phyloP scores from a whole-genome alignment of 495 filamentous ascomycete species.

The Podospora pseudocomata region DNA sequence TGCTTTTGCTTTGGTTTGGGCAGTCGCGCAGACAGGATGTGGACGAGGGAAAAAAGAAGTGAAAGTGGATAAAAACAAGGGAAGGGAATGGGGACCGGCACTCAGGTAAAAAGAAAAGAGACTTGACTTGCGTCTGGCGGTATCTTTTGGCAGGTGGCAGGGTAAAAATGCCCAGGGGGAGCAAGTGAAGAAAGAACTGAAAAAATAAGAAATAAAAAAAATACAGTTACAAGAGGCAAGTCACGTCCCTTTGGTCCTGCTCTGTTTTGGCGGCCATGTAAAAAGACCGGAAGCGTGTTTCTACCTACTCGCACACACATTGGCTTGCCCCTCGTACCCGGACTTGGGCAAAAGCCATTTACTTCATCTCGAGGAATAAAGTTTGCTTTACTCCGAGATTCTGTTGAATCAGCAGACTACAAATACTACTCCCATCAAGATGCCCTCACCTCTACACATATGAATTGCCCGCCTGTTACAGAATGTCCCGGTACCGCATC shows the following conservation, averaged over 20 bases:
- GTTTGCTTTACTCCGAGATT: background rate
- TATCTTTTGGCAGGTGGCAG: slow-evolving; percentile 25
- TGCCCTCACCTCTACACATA: too few species aligned
- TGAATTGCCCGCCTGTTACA: background rate
- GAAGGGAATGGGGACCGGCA: slow-evolving; percentile 16
- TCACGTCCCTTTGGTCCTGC: background rate
- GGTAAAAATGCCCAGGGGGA: background rate
- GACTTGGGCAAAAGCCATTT: background rate
- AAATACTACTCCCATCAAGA: too few species aligned
- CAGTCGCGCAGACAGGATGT: slow-evolving; percentile 8
- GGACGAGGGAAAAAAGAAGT: slow-evolving; percentile 18
- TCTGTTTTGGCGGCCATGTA: background rate
- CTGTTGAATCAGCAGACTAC: background rate
- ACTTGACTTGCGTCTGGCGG: slow-evolving; percentile 1
- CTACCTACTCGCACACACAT: background rate
- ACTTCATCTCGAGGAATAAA: background rate
- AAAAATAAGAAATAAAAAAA: slow-evolving; percentile 6
- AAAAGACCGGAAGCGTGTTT: slow-evolving; percentile 6
- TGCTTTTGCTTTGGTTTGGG: slow-evolving; percentile 2
- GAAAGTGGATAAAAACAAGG: slow-evolving; percentile 29
- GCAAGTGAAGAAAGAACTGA: background rate
- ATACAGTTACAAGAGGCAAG: background rate
- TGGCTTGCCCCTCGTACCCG: background rate
- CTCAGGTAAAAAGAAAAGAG: slow-evolving; percentile 17
- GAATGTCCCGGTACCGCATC: background rate